phyloP scores from a whole-genome alignment of 106 monocot genomes.

The Ottelia alismoides region DNA sequence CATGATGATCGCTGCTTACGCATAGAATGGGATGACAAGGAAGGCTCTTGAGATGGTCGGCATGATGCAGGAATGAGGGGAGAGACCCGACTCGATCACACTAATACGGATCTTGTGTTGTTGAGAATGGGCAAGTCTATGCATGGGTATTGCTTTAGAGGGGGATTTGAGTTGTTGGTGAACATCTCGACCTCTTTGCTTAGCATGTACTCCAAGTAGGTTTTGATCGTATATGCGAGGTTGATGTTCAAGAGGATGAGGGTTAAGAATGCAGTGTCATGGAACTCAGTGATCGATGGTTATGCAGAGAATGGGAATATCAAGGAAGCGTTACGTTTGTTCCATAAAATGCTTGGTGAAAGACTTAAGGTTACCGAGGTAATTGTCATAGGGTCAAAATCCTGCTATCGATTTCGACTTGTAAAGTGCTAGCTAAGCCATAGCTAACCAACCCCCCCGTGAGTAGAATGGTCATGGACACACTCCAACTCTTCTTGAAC shows the following conservation, averaged over 20 bases:
- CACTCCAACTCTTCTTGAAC: no score
- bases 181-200: slow-evolving; percentile 49
- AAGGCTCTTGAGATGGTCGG: slow-evolving; percentile 41
- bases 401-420: no score
- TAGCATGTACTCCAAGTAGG: slow-evolving; percentile 58
- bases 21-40: slow-evolving; percentile 36
- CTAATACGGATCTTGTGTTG: slow-evolving; percentile 33
- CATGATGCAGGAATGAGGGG: slow-evolving; percentile 29
- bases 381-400: no score
- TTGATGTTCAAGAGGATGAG: slow-evolving; percentile 58
- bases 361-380: no score
- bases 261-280: slow-evolving; percentile 47
- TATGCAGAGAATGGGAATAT: slow-evolving; percentile 46
- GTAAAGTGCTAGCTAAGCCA: no score
- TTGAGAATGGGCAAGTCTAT: slow-evolving; percentile 28
- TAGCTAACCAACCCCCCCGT: no score
- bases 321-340: no score
- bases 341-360: no score
- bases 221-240: slow-evolving; percentile 38
- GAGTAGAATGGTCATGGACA: no score
- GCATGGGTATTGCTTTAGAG: slow-evolving; percentile 42
- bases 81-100: slow-evolving; percentile 45
- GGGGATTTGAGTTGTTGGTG: slow-evolving; percentile 33
- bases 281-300: slow-evolving; percentile 85
- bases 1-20: slow-evolving; percentile 45